Percentiles rank a stretch among this genome's conserved stretches.
phyloP scores from a whole-genome alignment of 1,284 basidiomycete genomes.

The Moesziomyces sp. region DNA sequence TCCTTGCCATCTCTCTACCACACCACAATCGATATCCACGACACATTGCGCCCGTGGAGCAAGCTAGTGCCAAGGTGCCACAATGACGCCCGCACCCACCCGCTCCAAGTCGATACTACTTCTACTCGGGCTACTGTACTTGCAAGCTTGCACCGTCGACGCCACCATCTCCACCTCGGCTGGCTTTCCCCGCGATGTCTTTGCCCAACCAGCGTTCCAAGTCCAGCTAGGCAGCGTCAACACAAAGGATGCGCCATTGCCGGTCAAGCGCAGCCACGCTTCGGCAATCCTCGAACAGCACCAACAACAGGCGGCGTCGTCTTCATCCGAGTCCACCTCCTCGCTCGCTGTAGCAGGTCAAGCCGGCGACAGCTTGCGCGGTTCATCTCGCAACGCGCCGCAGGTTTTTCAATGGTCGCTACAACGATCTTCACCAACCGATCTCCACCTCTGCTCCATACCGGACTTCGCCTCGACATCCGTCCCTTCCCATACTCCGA shows the following conservation, averaged over 20 bases:
- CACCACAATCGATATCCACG: not conserved
- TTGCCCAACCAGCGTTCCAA: slow-evolving; percentile 44
- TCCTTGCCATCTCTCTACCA: not conserved
- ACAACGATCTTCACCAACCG: slow-evolving; percentile 20
- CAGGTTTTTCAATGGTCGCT: slow-evolving; percentile 17
- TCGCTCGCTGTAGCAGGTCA: slow-evolving; percentile 16
- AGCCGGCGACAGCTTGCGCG: not conserved
- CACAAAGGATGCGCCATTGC: slow-evolving; percentile 8
- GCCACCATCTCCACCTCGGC: slow-evolving; percentile 35
- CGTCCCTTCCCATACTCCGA: slow-evolving; percentile 2
- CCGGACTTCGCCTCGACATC: slow-evolving; percentile 31
- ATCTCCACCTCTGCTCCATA: slow-evolving; percentile 44
- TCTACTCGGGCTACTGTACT: slow-evolving; percentile 26
- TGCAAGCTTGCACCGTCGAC: slow-evolving; percentile 17
- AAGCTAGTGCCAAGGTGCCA: not conserved
- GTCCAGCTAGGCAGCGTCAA: slow-evolving; percentile 6
- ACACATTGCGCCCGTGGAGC: not conserved
- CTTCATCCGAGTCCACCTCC: slow-evolving; percentile 3
- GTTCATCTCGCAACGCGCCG: not conserved
- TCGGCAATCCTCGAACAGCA: slow-evolving; percentile 26
- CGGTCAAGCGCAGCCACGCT: slow-evolving; percentile 33
- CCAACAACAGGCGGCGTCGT: not conserved
- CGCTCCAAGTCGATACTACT: slow-evolving; percentile 28
- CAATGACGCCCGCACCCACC: slow-evolving; percentile 12
- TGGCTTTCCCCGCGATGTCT: slow-evolving; percentile 46